Base-by-base conservation (phyloP, 2,329 filamentous ascomycete genomes). In the Teratosphaeriaceae sp. region DNA sequence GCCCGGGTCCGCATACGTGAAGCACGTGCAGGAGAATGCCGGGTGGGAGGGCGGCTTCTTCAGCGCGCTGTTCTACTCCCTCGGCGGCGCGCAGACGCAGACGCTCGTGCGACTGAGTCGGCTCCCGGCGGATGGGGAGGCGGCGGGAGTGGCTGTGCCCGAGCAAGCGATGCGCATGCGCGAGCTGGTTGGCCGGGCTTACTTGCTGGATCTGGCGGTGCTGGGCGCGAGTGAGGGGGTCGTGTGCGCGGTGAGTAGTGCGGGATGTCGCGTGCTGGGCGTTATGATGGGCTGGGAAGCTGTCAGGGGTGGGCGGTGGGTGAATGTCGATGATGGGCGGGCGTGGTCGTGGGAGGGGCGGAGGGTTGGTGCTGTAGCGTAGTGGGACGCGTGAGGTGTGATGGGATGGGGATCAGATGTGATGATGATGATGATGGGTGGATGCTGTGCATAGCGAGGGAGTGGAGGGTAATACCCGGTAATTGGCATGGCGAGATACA, bases 41-140 rank as follows among this genome's bases (percentile, higher is more conserved):
- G 88, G 87, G 22, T 94, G 87, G 87, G 87, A 94, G 61, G 87
- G 88, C 15, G 88, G 88, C 1, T 94, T 94, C 70, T 94, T 84
- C 65, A 75, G 77, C 12, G 76, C 79, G 55, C 82, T 92, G 65
- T 94, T 94, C 65, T 89, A 84, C 79, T 83, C 80, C 39, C 70
- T 94, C 1, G 88, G 85, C 3, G 30, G 12, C 11, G 16, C 13
- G 4, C 31, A 43, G 20, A 22, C 18, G 4, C 30, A 4, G 3
- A 39, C 37, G 24, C 23, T 21, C 18, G 36, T 33, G 24, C 20
- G 30, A 20, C 23, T 35, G 5, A 27, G 18, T 16, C 16, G 16
- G 11, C 11, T 43, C 4, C 20, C 36, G n/a, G 21, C 8, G 3
- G 16, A 11, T 12, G 35, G 2, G 12, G 18, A 21, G 8, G 31